A percentile compares a stretch with the other conserved stretches of the same genome.
These are phyloP conservation scores for Salix dunnii DNA, from an alignment of 345 rosid genomes.

Conservation along the genomic window DNA sequence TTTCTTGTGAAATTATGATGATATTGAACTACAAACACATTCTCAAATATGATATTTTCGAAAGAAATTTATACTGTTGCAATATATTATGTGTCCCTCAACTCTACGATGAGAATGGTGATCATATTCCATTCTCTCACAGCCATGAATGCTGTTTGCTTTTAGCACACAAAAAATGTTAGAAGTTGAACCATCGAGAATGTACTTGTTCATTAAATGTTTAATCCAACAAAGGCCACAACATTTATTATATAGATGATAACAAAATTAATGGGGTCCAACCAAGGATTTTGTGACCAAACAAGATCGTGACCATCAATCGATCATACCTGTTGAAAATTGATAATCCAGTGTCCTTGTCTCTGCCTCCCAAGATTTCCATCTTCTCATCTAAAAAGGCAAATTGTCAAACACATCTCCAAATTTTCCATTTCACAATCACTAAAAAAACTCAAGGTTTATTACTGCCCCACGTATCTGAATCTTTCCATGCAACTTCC, in stretches of 20 bases:
- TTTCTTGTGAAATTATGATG: not conserved
- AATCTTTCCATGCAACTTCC: not conserved
- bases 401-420: constrained; percentile 15
- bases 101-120: no score
- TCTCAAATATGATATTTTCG: not conserved
- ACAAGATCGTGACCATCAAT: no score
- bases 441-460: not conserved
- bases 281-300: not conserved
- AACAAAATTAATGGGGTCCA: not conserved
- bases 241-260: not conserved
- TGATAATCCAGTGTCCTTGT: constrained; percentile 52
- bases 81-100: no score
- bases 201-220: no score
- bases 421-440: constrained; percentile 10
- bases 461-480: not conserved
- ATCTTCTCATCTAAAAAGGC: constrained; percentile 44
- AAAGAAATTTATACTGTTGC: no score
- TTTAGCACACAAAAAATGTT: no score
- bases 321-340: constrained; percentile 42
- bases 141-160: no score
- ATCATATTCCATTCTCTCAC: no score
- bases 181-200: no score
- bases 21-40: not conserved
- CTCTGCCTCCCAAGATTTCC: constrained; percentile 66
- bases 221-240: not conserved